phyloP scores from a whole-genome alignment of 225 moss, liverwort and hornwort genomes.

The Pseudisothecium myosuroides region DNA sequence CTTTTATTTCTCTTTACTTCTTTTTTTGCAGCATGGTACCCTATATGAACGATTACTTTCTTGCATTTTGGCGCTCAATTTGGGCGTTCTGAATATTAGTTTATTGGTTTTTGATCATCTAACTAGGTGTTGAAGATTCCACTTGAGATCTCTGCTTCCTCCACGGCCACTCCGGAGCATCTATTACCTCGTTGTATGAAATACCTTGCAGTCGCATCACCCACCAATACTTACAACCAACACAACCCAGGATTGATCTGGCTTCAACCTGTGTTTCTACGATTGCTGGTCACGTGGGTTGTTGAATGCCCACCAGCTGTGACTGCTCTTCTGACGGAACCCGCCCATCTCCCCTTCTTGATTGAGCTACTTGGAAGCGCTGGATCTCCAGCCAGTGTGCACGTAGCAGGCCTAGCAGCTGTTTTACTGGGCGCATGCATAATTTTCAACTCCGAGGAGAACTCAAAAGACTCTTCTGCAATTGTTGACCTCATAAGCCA shows the following conservation, averaged over 20 bases:
- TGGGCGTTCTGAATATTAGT: neutral
- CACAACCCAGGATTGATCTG: constrained; percentile 60
- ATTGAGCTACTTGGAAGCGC: constrained; percentile 74
- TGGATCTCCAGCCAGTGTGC: constrained; percentile 78
- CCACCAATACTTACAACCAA: constrained; percentile 37
- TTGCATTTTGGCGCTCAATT: neutral
- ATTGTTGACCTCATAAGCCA: constrained; percentile 76
- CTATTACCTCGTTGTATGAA: constrained; percentile 92
- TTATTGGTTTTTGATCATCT: constrained; percentile 10
- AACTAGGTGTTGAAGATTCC: constrained; percentile 78
- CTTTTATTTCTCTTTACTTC: neutral
- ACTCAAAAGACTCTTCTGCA: constrained; percentile 52
- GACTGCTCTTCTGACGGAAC: constrained; percentile 63
- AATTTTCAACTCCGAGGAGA: constrained; percentile 58
- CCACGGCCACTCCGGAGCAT: constrained; percentile 57
- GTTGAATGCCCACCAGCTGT: constrained; percentile 87
- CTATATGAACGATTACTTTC: neutral
- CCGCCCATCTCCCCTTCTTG: constrained; percentile 81
- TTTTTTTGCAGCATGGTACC: neutral
- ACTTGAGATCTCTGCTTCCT: constrained; percentile 77
- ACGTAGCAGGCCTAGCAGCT: constrained; percentile 88
- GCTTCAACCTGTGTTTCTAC: constrained; percentile 89
- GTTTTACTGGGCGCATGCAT: constrained; percentile 86
- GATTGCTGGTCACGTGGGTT: constrained; percentile 90
- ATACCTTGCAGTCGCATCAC: constrained; percentile 82